These are phyloP conservation scores for Thelonectria olida DNA, from an alignment of 2,329 filamentous ascomycete genomes.

Conservation along the genomic window DNA sequence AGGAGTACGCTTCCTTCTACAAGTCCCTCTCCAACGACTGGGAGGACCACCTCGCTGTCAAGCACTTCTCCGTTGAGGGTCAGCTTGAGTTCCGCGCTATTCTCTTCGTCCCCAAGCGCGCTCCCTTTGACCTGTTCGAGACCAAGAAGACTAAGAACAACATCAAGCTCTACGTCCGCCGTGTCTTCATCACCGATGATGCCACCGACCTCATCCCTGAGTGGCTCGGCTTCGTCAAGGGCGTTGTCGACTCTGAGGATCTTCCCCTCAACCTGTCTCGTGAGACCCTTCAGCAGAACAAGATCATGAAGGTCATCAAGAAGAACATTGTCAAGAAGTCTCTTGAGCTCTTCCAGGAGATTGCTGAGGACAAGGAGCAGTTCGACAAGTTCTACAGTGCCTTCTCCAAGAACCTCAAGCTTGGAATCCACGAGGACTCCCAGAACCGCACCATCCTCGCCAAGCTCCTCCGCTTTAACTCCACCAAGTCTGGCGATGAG, in stretches of 20 bases:
- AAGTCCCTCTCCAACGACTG: conserved; percentile 99
- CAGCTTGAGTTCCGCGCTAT: conserved; percentile 99
- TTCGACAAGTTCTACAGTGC: conserved; percentile 99
- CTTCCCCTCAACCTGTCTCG: conserved; percentile 99
- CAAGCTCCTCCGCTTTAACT: conserved; percentile 99
- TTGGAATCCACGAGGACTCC: conserved; percentile 99
- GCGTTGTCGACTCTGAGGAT: conserved; percentile 99
- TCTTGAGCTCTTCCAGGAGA: conserved; percentile 99
- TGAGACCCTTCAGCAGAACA: conserved; percentile 99
- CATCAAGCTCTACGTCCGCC: conserved; percentile 99
- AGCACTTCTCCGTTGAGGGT: conserved; percentile 99
- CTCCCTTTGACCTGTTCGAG: conserved; percentile 99
- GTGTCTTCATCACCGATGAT: conserved; percentile 99
- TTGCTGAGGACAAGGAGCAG: conserved; percentile 99
- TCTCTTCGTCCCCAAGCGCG: conserved; percentile 99
- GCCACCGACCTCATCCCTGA: conserved; percentile 98
- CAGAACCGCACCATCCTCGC: conserved; percentile 94
- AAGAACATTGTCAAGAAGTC: conserved; percentile 99
- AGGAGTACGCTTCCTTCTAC: conserved; percentile 99
- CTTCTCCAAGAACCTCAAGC: conserved; percentile 99
- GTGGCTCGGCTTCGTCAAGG: conserved; percentile 99
- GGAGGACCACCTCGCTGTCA: conserved; percentile 99
- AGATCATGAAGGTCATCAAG: conserved; percentile 99
- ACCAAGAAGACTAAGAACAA: conserved; percentile 99
- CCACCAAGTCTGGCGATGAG: conserved; percentile 98